Conservation (phyloP, 2,329 filamentous ascomycete genomes). For the Neopestalotiopsis sp. region DNA sequence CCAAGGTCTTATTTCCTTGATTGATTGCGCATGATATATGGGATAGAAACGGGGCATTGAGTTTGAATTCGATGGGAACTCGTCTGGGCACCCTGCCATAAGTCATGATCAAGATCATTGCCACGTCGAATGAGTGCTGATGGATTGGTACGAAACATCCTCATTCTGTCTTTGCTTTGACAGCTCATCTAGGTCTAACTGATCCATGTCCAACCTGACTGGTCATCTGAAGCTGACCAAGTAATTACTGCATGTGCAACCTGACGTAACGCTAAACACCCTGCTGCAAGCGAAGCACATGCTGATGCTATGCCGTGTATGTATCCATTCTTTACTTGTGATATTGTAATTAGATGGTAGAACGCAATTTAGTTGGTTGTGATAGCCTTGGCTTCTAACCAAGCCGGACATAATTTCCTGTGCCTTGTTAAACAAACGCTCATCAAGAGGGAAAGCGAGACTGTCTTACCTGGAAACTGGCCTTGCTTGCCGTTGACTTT, state of each 20-base stretch:
- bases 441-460: neutral
- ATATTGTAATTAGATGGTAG: slow-evolving; percentile 1
- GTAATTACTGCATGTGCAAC: neutral
- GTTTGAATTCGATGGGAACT: no score
- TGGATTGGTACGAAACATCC: no score
- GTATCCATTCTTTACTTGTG: neutral
- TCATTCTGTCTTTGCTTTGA: neutral
- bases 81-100: no score
- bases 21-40: no score
- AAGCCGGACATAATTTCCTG: slow-evolving; percentile 58
- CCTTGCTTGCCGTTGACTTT: slow-evolving; percentile 80
- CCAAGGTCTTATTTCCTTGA: no score
- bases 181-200: neutral
- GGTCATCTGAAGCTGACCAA: neutral
- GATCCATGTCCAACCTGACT: neutral
- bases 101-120: no score
- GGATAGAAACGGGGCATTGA: no score
- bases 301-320: neutral
- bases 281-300: neutral
- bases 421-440: slow-evolving; percentile 2
- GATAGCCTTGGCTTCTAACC: slow-evolving; percentile 31
- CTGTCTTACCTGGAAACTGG: slow-evolving; percentile 86
- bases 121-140: no score
- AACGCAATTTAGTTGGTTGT: neutral
- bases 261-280: neutral